A percentile compares a stretch with the other conserved stretches of the same genome.
Evolutionary conservation across 306 rosid species (phyloP).

Genomic region (Ammopiptanthus mongolicus): DNA sequence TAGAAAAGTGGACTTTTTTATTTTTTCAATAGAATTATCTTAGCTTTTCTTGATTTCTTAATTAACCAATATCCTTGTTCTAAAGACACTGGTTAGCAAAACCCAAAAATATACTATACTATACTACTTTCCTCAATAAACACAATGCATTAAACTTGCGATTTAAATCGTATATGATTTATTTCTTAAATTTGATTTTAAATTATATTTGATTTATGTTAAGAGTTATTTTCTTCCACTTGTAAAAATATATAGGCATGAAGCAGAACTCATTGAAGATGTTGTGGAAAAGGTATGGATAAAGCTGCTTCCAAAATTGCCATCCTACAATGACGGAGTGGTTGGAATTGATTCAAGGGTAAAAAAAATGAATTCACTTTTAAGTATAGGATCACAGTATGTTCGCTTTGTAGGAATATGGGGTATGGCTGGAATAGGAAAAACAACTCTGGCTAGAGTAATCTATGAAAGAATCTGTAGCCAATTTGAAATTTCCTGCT

Average conservation of each 20-base stretch:
- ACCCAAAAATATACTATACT: no score
- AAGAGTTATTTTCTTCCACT: background rate
- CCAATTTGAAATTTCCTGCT: slow-evolving; percentile 21
- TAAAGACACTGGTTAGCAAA: no score
- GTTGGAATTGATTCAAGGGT: slow-evolving; percentile 24
- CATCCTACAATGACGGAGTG: background rate
- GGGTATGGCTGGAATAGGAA: slow-evolving; percentile 34
- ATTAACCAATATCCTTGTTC: no score
- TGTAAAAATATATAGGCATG: background rate
- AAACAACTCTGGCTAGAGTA: slow-evolving; percentile 33
- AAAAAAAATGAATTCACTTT: background rate
- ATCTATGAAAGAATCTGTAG: background rate
- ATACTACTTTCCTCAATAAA: no score
- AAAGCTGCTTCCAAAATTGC: slow-evolving; percentile 8
- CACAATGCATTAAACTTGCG: no score
- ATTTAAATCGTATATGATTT: background rate
- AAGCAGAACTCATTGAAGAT: slow-evolving; percentile 27
- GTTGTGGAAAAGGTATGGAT: slow-evolving; percentile 16
- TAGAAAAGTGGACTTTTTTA: no score
- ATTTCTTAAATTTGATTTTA: background rate
- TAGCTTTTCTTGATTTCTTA: no score
- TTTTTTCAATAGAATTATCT: no score
- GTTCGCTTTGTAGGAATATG: slow-evolving; percentile 26
- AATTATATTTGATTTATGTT: background rate
- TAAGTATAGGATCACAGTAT: background rate